A percentile compares a stretch with the other conserved stretches of the same genome.
These are phyloP conservation scores for Moniliella sp. DNA, from an alignment of 1,284 basidiomycete genomes.

Conservation along the genomic window DNA sequence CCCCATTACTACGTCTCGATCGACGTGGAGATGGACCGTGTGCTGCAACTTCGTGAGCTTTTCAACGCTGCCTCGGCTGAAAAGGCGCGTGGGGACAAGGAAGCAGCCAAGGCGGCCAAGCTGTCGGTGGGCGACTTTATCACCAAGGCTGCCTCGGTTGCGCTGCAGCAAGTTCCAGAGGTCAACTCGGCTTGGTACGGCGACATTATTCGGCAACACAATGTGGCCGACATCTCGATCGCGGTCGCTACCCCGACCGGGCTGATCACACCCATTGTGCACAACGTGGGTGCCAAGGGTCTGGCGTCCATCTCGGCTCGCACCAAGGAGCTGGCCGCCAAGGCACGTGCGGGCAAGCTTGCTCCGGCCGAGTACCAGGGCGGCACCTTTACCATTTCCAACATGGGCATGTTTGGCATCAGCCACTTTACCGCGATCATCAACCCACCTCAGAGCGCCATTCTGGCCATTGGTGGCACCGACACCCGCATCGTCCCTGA, in stretches of 20 bases:
- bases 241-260: slow-evolving; percentile 90
- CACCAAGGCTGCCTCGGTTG: slow-evolving; percentile 76
- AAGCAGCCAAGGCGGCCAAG: slow-evolving; percentile 58
- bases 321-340: slow-evolving; percentile 78
- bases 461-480: slow-evolving; percentile 81
- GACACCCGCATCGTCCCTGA: slow-evolving; percentile 63
- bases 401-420: slow-evolving; percentile 84
- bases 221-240: slow-evolving; percentile 85
- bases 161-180: slow-evolving; percentile 81
- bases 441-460: slow-evolving; percentile 93
- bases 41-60: slow-evolving; percentile 72
- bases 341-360: slow-evolving; percentile 87
- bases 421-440: slow-evolving; percentile 95
- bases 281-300: slow-evolving; percentile 74
- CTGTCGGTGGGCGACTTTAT: slow-evolving; percentile 96
- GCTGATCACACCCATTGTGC: slow-evolving; percentile 90
- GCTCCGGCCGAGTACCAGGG: slow-evolving; percentile 88
- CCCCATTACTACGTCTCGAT: slow-evolving; percentile 96
- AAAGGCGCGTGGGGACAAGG: slow-evolving; percentile 33
- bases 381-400: slow-evolving; percentile 94
- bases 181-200: slow-evolving; percentile 94
- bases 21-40: slow-evolving; percentile 90
- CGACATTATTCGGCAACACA: slow-evolving; percentile 79
- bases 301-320: slow-evolving; percentile 75
- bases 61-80: slow-evolving; percentile 51